Conservation (phyloP, 2,329 filamentous ascomycete genomes). For the Penicillium sumatraense region DNA sequence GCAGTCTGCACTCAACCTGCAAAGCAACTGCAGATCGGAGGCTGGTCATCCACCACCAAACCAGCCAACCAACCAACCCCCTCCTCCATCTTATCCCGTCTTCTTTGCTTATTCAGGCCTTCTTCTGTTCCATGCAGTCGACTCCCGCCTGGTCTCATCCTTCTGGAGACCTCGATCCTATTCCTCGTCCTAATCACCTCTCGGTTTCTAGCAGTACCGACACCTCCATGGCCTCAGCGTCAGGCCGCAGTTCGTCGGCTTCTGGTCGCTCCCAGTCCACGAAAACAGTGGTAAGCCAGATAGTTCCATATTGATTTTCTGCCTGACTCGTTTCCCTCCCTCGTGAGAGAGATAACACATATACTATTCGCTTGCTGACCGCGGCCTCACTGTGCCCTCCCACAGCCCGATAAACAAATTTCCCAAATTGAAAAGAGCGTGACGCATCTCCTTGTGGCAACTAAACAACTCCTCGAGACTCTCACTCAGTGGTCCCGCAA, state of each 20-base stretch:
- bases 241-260: slow-evolving; percentile 68
- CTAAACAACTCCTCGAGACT: slow-evolving; percentile 96
- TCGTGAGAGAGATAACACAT: too few relatives aligned
- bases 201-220: slow-evolving; percentile 52
- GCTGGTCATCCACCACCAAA: neutral
- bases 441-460: slow-evolving; percentile 94
- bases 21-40: neutral
- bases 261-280: slow-evolving; percentile 65
- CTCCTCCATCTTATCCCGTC: neutral
- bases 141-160: slow-evolving; percentile 54
- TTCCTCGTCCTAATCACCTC: slow-evolving; percentile 42
- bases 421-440: slow-evolving; percentile 99
- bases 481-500: slow-evolving; percentile 96
- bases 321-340: neutral
- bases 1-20: neutral
- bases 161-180: slow-evolving; percentile 63
- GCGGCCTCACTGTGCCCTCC: neutral
- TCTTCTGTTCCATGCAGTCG: slow-evolving; percentile 22
- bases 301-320: neutral
- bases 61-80: neutral
- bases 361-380: slow-evolving; percentile 7
- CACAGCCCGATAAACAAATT: slow-evolving; percentile 72
- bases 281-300: slow-evolving; percentile 57
- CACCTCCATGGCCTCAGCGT: slow-evolving; percentile 57
- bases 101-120: neutral